Percentiles rank a stretch among this genome's conserved stretches.
These are phyloP conservation scores for Filobasidium floriforme DNA, from an alignment of 768 basidiomycete species.

Conservation along the genomic window DNA sequence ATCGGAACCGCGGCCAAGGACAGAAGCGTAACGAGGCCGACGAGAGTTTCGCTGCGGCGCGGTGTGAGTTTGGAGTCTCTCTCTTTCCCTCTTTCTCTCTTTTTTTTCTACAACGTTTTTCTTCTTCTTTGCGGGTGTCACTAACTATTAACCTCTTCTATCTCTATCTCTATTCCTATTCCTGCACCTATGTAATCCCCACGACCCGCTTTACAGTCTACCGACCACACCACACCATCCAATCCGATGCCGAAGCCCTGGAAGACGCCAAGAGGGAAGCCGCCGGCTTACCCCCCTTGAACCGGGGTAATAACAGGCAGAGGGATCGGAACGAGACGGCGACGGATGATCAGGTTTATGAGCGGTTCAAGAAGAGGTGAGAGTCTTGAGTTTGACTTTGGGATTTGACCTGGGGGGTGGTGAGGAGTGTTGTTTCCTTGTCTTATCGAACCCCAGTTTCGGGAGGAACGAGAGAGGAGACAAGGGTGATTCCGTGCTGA, in stretches of 20 bases:
- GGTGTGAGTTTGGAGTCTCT: conserved; percentile 60
- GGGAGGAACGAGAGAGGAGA: too few relatives aligned
- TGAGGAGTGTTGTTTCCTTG: background rate
- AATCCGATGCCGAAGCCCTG: conserved; percentile 76
- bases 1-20: conserved; percentile 46
- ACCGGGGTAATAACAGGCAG: conserved; percentile 32
- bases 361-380: conserved; percentile 85
- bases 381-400: too few relatives aligned
- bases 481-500: too few relatives aligned
- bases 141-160: background rate
- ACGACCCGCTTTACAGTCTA: conserved; percentile 55
- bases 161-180: background rate
- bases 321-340: conserved; percentile 65
- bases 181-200: background rate
- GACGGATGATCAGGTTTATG: conserved; percentile 81
- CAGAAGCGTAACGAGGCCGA: conserved; percentile 52
- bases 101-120: background rate
- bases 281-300: conserved; percentile 62
- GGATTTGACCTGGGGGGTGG: too few relatives aligned
- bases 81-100: background rate
- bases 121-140: too few relatives aligned
- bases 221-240: conserved; percentile 69
- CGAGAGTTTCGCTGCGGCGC: conserved; percentile 73
- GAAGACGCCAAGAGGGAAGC: conserved; percentile 81
- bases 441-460: too few relatives aligned